These are phyloP conservation scores for Austropuccinia psidii DNA, from an alignment of 1,284 basidiomycete species.

Conservation along the genomic window DNA sequence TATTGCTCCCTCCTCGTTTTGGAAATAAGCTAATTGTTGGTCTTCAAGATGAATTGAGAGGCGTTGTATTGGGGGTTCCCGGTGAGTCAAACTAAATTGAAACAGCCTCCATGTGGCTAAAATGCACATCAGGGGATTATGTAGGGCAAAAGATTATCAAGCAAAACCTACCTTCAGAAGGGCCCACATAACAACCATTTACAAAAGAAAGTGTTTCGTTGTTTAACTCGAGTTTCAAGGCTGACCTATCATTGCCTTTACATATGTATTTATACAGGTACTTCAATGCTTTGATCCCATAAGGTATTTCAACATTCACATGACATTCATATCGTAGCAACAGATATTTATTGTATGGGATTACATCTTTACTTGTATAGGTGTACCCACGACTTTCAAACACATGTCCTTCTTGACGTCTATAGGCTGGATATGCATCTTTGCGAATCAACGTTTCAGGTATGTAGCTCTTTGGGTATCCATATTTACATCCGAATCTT, in stretches of 20 bases:
- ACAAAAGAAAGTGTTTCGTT: constrained; percentile 39
- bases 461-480: not conserved
- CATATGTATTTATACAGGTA: constrained; percentile 54
- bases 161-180: not conserved
- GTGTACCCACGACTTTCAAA: not conserved
- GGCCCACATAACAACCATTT: not conserved
- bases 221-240: constrained; percentile 39
- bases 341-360: constrained; percentile 49
- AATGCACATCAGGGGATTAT: not conserved
- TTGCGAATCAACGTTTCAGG: not conserved
- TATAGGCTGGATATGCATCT: not conserved
- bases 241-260: constrained; percentile 51
- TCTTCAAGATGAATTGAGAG: not conserved
- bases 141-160: constrained; percentile 41
- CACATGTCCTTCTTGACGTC: not conserved
- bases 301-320: constrained; percentile 52
- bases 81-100: not conserved
- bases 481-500: not conserved
- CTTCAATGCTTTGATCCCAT: constrained; percentile 48
- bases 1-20: not conserved
- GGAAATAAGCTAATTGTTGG: not conserved
- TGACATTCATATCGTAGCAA: constrained; percentile 51
- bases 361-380: constrained; percentile 48
- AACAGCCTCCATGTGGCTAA: not conserved
- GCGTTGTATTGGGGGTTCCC: not conserved